Percentiles rank a stretch among this genome's conserved stretches.
Evolutionary conservation across 495 filamentous ascomycete species (phyloP).

Genomic region (Hamigera avellanea): DNA sequence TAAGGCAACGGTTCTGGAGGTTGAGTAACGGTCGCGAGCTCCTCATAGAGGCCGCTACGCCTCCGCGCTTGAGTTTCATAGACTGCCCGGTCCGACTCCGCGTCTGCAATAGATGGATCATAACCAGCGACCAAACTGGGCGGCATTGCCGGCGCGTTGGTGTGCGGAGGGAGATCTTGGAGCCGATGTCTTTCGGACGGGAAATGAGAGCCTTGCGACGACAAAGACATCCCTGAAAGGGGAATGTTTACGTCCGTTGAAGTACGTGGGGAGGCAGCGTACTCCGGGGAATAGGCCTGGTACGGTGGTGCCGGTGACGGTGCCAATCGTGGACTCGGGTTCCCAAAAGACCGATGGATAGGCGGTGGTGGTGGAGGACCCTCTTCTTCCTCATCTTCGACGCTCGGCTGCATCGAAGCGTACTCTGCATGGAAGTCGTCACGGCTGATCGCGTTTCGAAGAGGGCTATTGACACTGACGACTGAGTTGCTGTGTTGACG

Average conservation of each 20-base stretch:
- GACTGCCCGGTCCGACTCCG: constrained; percentile 36
- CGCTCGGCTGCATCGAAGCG: constrained; percentile 53
- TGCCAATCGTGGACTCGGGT: constrained; percentile 15
- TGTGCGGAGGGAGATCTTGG: constrained; percentile 19
- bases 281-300: constrained; percentile 24
- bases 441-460: constrained; percentile 8
- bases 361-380: constrained; percentile 36
- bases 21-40: constrained; percentile 17
- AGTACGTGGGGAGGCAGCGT: constrained; percentile 10
- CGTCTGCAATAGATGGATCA: constrained; percentile 45
- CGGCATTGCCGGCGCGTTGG: constrained; percentile 40
- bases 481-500: constrained; percentile 14
- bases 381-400: constrained; percentile 57
- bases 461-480: constrained; percentile 8
- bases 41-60: constrained; percentile 22
- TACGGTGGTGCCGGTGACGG: constrained; percentile 19
- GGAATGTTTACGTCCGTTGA: constrained; percentile 43
- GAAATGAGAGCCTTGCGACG: constrained; percentile 7
- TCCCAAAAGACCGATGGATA: constrained; percentile 30
- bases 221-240: constrained; percentile 48
- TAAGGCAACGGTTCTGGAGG: constrained; percentile 9
- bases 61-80: constrained; percentile 15
- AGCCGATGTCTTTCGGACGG: constrained; percentile 6
- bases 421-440: constrained; percentile 27
- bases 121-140: constrained; percentile 60